Conservation (phyloP, 2,329 filamentous ascomycete species). For the Dactylellina sp. region DNA sequence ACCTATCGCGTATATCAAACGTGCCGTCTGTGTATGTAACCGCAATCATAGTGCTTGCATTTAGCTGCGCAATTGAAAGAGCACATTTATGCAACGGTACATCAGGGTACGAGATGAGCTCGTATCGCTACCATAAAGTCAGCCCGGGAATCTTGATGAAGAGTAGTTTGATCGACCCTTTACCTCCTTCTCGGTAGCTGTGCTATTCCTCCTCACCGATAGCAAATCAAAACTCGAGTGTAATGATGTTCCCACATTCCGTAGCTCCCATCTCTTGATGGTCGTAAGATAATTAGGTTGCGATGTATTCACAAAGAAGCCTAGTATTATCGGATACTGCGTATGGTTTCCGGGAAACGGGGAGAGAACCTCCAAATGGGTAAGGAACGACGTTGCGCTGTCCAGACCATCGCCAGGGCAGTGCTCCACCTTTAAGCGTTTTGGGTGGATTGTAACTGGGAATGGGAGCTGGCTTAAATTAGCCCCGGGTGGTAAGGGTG, state of each 20-base stretch:
- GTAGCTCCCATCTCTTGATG: constrained; percentile 83
- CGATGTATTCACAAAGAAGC: constrained; percentile 69
- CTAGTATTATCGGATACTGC: constrained; percentile 73
- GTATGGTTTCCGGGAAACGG: constrained; percentile 72
- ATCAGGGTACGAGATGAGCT: constrained; percentile 73
- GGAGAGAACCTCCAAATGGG: constrained; percentile 79
- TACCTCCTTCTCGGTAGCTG: constrained; percentile 63
- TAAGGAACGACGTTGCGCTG: constrained; percentile 73
- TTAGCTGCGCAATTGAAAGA: constrained; percentile 75
- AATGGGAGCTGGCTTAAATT: constrained; percentile 55
- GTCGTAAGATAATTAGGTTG: constrained; percentile 76
- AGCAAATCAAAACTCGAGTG: constrained; percentile 84
- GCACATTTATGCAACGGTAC: constrained; percentile 72
- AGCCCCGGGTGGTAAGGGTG: constrained; percentile 58
- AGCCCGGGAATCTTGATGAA: not conserved
- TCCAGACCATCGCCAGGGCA: constrained; percentile 64
- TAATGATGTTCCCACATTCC: constrained; percentile 73
- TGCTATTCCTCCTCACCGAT: constrained; percentile 72
- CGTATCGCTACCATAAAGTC: constrained; percentile 70
- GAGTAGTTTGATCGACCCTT: constrained; percentile 13
- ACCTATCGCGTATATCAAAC: constrained; percentile 62
- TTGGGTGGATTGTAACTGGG: constrained; percentile 56
- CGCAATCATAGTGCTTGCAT: constrained; percentile 76
- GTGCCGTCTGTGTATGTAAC: constrained; percentile 75
- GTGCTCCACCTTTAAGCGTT: constrained; percentile 59